Base-by-base conservation (phyloP, 768 basidiomycete species). In the Leccinum disarticulatum region DNA sequence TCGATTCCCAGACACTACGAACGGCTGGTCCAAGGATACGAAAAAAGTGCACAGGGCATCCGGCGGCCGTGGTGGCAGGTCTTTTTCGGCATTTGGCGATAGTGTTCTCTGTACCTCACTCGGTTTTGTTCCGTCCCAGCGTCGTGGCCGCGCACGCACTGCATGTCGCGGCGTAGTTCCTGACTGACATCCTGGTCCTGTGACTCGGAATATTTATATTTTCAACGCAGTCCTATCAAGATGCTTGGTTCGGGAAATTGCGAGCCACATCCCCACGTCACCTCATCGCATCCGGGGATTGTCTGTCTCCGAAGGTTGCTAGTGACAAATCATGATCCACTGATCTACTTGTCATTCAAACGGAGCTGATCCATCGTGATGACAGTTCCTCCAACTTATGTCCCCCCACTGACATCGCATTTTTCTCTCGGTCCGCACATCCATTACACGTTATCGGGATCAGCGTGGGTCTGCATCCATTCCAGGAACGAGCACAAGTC, bases 11-110 rank as follows among this genome's bases (percentile, higher is more conserved):
- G 79, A 54, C 84, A 93, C 73, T 93, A 93, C 65, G 79, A 85
- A 48, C 83, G 87, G 27, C 81, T 93, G 9, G 78, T 84, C 1
- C 88, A 90, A 65, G 91, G 84, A 6, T 85, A 87, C 61, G 85
- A 90, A 59, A 89, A 87, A 74, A 89, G 87, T 65, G 81, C 84
- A 11, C 77, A 85, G 66, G 91, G 91, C n/a, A 87, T 91, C 48
- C 81, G 81, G 35, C 77, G 91, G 56, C 89, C 91, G 3, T 86
- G 87, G 87, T 93, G 91, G 91, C 91, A 93, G 71, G 75, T 88
- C 47, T 89, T 93, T 72, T 87, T 93, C 64, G 83, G 83, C 41
- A 79, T 91, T 59, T 91, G 90, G 89, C 65, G 61, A 61, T 73
- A 61, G 35, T 46, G 13, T 48, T 27, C 41, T n/a, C n/a, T 50